Evolutionary conservation across 208 protist genomes (phyloP).

Genomic region (Zelonia costaricensis): DNA sequence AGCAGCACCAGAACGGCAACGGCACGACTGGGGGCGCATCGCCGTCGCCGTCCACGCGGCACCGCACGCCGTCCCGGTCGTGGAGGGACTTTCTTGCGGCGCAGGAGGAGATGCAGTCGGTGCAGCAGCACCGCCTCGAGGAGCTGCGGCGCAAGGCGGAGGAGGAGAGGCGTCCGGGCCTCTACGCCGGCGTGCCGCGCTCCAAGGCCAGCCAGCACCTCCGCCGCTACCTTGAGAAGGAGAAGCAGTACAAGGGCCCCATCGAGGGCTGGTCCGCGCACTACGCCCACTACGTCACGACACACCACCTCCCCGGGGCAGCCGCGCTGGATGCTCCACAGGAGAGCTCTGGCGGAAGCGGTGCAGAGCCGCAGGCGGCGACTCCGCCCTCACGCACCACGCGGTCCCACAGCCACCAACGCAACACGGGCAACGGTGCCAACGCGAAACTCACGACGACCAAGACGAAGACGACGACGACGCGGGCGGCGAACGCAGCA

Average conservation of each 20-base stretch:
- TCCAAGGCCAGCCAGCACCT: constrained; percentile 30
- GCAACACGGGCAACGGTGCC: too few species aligned
- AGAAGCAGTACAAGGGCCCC: constrained; percentile 43
- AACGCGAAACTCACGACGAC: too few species aligned
- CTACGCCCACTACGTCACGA: constrained; percentile 37
- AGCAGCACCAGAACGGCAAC: too few species aligned
- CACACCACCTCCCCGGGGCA: constrained; percentile 3
- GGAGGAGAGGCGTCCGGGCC: constrained; percentile 12
- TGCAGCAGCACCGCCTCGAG: constrained; percentile 1
- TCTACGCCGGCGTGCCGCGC: constrained; percentile 9
- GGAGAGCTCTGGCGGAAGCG: too few species aligned
- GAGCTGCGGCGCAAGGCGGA: constrained; percentile 26
- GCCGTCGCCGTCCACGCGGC: background rate
- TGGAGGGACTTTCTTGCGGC: constrained; percentile 7
- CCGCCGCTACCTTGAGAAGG: constrained; percentile 34
- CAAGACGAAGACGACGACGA: too few species aligned
- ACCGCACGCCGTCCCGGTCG: constrained; percentile 4
- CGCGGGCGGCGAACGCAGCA: too few species aligned
- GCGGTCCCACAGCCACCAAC: too few species aligned
- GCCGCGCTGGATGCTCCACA: background rate
- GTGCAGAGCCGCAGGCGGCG: too few species aligned
- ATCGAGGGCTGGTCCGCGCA: constrained; percentile 43
- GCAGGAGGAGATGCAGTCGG: constrained; percentile 5
- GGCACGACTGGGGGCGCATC: background rate
- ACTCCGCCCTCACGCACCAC: too few species aligned